Conservation (phyloP, 192 early-diverging fungal genomes). For the Allomyces macrogynus region DNA sequence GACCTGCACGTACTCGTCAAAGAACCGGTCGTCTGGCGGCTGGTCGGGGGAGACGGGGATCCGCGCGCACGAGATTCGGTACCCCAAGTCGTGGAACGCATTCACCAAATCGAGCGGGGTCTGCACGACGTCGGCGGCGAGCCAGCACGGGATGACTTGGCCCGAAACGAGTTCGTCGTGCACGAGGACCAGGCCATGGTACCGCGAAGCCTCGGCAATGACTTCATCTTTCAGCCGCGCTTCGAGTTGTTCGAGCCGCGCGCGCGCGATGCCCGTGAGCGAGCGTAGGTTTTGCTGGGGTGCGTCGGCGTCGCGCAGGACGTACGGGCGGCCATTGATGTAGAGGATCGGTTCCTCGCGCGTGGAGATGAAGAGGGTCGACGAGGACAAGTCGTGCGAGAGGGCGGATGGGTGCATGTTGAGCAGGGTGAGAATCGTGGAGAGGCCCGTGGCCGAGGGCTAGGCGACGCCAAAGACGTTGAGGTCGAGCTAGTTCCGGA, state of each 20-base stretch:
- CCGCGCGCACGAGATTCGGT: slow-evolving; percentile 28
- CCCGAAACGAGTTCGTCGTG: slow-evolving; percentile 25
- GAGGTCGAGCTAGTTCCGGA: slow-evolving; percentile 6
- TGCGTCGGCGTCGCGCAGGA: slow-evolving; percentile 27
- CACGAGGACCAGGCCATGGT: slow-evolving; percentile 30
- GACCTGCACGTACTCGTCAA: slow-evolving; percentile 35
- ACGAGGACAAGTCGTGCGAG: neutral
- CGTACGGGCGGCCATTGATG: slow-evolving; percentile 36
- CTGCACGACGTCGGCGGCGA: slow-evolving; percentile 27
- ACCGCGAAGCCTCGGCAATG: slow-evolving; percentile 17
- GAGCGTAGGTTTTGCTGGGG: slow-evolving; percentile 31
- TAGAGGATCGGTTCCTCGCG: slow-evolving; percentile 31
- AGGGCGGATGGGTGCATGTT: slow-evolving; percentile 21
- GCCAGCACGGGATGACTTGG: slow-evolving; percentile 32
- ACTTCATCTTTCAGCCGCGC: slow-evolving; percentile 36
- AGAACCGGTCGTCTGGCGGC: slow-evolving; percentile 33
- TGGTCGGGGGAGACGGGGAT: slow-evolving; percentile 38
- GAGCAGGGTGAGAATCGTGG: slow-evolving; percentile 28
- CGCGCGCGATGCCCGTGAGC: slow-evolving; percentile 27
- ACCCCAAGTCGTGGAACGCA: slow-evolving; percentile 17
- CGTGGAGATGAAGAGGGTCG: slow-evolving; percentile 15
- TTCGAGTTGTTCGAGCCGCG: slow-evolving; percentile 36
- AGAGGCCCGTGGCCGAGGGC: slow-evolving; percentile 29
- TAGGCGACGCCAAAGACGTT: slow-evolving; percentile 44
- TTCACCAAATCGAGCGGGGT: slow-evolving; percentile 38